Evolutionary conservation across 805 yeast genomes (phyloP).

Genomic region (Sugiyamaella valdiviana): DNA sequence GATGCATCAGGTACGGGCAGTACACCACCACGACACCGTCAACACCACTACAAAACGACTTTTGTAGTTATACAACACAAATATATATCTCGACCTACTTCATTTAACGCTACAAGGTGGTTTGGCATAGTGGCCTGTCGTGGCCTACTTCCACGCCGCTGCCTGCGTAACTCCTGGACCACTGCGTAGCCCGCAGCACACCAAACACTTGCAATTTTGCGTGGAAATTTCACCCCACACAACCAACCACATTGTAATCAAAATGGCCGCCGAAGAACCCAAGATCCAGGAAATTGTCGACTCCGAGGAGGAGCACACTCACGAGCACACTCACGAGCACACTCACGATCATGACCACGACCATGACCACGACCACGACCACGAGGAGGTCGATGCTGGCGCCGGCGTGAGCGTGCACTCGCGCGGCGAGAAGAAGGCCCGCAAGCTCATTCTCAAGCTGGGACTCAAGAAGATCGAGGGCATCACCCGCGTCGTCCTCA

Average conservation of each 20-base stretch:
- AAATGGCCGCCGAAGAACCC: conserved; percentile 19
- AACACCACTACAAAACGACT: too few species aligned
- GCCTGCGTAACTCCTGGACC: neutral
- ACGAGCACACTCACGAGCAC: conserved; percentile 14
- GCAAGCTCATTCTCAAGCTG: conserved; percentile 79
- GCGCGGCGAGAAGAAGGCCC: conserved; percentile 86
- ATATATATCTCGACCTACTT: too few species aligned
- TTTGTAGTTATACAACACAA: too few species aligned
- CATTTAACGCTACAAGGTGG: too few species aligned
- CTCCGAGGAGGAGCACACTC: conserved; percentile 12
- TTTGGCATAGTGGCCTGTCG: too few species aligned
- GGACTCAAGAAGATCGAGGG: conserved; percentile 88
- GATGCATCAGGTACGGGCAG: too few species aligned
- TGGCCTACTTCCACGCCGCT: too few species aligned
- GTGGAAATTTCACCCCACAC: neutral
- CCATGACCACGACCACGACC: conserved; percentile 17
- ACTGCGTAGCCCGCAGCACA: neutral
- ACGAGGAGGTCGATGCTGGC: conserved; percentile 18
- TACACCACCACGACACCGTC: too few species aligned
- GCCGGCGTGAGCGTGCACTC: conserved; percentile 19
- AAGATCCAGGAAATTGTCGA: conserved; percentile 33
- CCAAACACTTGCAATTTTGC: neutral
- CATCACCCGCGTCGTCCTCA: conserved; percentile 91
- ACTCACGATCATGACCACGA: conserved; percentile 18
- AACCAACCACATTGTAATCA: neutral